These are phyloP conservation scores for Scleroderma bovista DNA, from an alignment of 768 basidiomycete genomes.

Conservation along the genomic window DNA sequence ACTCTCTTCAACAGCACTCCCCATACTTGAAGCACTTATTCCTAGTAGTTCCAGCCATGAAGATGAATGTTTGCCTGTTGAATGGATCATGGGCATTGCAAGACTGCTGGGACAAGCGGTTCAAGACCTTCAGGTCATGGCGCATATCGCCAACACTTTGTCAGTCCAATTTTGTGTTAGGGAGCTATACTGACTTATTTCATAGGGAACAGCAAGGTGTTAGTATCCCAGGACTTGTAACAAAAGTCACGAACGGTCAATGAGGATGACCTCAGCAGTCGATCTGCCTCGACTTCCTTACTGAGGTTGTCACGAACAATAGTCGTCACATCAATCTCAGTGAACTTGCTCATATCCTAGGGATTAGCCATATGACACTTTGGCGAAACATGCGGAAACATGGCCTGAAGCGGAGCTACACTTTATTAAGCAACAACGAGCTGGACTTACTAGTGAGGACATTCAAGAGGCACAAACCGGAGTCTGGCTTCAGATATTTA, in stretches of 20 bases:
- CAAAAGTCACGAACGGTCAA: neutral
- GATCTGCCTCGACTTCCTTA: constrained; percentile 4
- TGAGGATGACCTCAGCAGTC: constrained; percentile 8
- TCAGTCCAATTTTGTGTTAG: neutral
- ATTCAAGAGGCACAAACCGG: constrained; percentile 9
- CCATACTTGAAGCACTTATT: constrained; percentile 9
- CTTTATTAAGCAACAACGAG: constrained; percentile 11
- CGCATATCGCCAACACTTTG: neutral
- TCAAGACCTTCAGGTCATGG: neutral
- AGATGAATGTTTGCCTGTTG: neutral
- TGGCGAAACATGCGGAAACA: constrained; percentile 5
- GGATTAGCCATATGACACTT: constrained; percentile 14
- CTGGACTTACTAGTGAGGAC: constrained; percentile 11
- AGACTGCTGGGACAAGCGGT: constrained; percentile 4
- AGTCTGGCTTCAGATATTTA: constrained; percentile 16
- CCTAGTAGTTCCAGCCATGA: neutral
- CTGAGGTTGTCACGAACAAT: constrained; percentile 6
- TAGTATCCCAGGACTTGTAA: neutral
- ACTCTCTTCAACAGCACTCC: constrained; percentile 2
- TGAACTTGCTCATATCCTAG: constrained; percentile 4
- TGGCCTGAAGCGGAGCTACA: constrained; percentile 7
- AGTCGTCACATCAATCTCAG: constrained; percentile 1
- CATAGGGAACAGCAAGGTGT: neutral
- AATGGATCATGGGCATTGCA: constrained; percentile 7
- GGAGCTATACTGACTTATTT: neutral